Evolutionary conservation across 257 asterid species (phyloP), one percentile per base, ranked within the genome.

Genomic region (Fraxinus quadrangulata): DNA sequence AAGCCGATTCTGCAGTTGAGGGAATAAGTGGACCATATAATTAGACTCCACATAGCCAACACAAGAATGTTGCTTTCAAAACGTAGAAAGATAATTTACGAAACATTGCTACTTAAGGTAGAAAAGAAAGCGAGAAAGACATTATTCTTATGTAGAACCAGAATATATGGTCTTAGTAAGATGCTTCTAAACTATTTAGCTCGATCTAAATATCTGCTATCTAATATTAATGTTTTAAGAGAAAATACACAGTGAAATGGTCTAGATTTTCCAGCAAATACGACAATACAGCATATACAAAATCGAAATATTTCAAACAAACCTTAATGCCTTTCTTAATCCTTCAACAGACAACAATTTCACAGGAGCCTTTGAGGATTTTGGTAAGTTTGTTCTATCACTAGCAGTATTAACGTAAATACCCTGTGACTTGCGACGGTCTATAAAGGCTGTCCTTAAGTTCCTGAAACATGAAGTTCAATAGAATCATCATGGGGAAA

Each of bases 241-340:
- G 65, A 76, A 67, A 72, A 40, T 24, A 68, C 0, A 19, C 30
- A 31, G 63, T 66, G 71, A 76, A 36, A 49, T 51, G 31, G 71
- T 33, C 54, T 30, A 16, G 76, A 28, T 37, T 77, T 13, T 17
- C 12, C n/a, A 34, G 51, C 37, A 21, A 63, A 63, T 23, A 63
- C 4, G 56, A 21, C 34, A 67, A 54, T 17, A 66, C 51, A 31
- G 77, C 28, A 74, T 19, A 30, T 34, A 34, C 14, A 78, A 42
- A n/a, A 54, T 63, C 17, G 65, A 80, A 33, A 39, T 33, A 21
- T 71, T 61, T 67, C 33, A 74, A 54, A 70, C 86, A 80, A 73
- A 95, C 99, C 97, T 95, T 81, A 95, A 75, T 61, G 97, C 99
- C 74, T 84, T 89, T 83, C 89, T 93, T 81, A 95, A 75, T 66